phyloP scores from a whole-genome alignment of 2,329 filamentous ascomycete genomes.

The Furcasterigmium sp. region DNA sequence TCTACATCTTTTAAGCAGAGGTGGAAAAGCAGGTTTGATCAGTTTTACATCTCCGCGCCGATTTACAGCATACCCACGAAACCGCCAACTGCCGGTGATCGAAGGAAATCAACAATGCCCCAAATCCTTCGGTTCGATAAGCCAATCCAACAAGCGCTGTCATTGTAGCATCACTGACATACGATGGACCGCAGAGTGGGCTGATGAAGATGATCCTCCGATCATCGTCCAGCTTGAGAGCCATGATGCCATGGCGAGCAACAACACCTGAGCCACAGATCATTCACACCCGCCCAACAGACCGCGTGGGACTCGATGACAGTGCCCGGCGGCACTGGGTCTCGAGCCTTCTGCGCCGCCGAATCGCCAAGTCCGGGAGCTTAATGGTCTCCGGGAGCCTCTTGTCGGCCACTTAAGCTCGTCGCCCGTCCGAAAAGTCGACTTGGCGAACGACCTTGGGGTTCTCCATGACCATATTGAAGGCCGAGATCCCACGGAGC shows the following conservation, averaged over 20 bases:
- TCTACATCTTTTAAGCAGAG: too few relatives aligned
- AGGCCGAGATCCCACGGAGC: conserved; percentile 1
- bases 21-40: too few relatives aligned
- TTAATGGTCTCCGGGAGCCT: conserved; percentile 2
- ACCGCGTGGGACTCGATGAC: conserved; percentile 1
- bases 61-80: too few relatives aligned
- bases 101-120: too few relatives aligned
- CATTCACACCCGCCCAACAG: conserved; percentile 4
- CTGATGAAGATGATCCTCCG: conserved; percentile 1
- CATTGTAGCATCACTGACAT: conserved; percentile 3
- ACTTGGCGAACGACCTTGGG: conserved; percentile 3
- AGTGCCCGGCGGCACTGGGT: conserved; percentile 1
- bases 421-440: conserved; percentile 4
- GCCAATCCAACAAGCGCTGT: conserved; percentile 1
- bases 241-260: conserved; percentile 5
- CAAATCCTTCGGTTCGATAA: conserved; percentile 1
- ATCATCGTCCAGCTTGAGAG: conserved; percentile 4
- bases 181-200: conserved; percentile 3
- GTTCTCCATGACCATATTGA: conserved; percentile 5
- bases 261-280: conserved; percentile 1
- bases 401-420: conserved; percentile 1
- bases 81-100: too few relatives aligned
- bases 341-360: not conserved
- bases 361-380: not conserved
- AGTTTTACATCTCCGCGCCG: too few relatives aligned